phyloP scores from a whole-genome alignment of 148 eudicot genomes.

The Suaeda aralocaspica region DNA sequence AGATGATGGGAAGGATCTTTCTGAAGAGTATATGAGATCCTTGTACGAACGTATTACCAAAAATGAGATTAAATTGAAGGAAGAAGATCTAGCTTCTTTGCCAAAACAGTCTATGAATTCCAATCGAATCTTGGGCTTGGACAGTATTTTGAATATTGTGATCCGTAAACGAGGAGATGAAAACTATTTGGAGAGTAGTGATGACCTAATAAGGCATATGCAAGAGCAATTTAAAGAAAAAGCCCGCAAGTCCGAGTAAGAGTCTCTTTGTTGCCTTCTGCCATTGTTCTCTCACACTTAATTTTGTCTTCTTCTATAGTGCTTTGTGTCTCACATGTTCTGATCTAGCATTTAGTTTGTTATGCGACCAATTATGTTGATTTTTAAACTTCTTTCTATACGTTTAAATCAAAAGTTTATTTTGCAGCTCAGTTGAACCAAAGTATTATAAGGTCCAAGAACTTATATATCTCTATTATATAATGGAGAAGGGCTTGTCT shows the following conservation, averaged over 20 bases:
- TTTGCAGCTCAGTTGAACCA: not conserved
- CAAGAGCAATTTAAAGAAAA: constrained; percentile 97
- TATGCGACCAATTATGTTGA: too few relatives aligned
- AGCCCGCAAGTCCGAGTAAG: constrained; percentile 99
- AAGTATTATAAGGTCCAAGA: not conserved
- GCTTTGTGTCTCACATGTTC: too few relatives aligned
- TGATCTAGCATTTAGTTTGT: too few relatives aligned
- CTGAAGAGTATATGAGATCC: constrained; percentile 87
- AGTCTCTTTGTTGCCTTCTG: constrained; percentile 11
- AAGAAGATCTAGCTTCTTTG: constrained; percentile 64
- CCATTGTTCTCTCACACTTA: not conserved
- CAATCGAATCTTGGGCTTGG: constrained; percentile 82
- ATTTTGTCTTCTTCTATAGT: too few relatives aligned
- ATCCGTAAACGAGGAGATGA: constrained; percentile 86
- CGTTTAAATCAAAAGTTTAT: not conserved
- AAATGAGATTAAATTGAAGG: constrained; percentile 98
- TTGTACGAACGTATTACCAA: constrained; percentile 83
- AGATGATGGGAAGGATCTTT: constrained; percentile 96
- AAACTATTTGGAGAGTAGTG: constrained; percentile 69
- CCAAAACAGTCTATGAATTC: constrained; percentile 79
- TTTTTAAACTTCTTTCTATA: too few relatives aligned
- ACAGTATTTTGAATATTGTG: constrained; percentile 89
- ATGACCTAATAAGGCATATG: constrained; percentile 94
- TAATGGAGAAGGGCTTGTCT: too few relatives aligned
- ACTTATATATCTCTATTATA: too few relatives aligned